Evolutionary conservation across 768 basidiomycete species (phyloP).

Genomic region (Stropharia rugosoannulata): DNA sequence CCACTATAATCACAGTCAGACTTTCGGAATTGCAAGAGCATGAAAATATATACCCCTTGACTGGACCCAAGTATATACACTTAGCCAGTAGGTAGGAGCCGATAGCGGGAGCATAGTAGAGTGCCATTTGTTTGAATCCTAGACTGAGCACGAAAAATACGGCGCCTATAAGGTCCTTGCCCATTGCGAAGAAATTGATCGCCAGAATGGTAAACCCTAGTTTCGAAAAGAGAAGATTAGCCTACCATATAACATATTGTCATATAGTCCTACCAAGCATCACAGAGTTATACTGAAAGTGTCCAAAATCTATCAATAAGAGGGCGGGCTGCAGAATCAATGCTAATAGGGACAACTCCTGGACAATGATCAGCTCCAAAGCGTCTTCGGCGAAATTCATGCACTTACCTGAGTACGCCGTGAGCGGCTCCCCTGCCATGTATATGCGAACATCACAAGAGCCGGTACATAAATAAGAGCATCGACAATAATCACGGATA

Average conservation of each 20-base stretch:
- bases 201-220: slow-evolving; percentile 70
- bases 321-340: slow-evolving; percentile 84
- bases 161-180: slow-evolving; percentile 73
- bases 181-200: slow-evolving; percentile 66
- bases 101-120: slow-evolving; percentile 93
- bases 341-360: slow-evolving; percentile 69
- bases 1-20: slow-evolving; percentile 22
- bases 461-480: slow-evolving; percentile 74
- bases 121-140: slow-evolving; percentile 94
- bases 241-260: background rate
- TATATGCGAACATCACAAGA: slow-evolving; percentile 59
- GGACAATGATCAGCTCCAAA: slow-evolving; percentile 6
- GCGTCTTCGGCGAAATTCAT: background rate
- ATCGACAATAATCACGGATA: slow-evolving; percentile 71
- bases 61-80: slow-evolving; percentile 77
- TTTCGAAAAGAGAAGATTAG: background rate
- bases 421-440: slow-evolving; percentile 71
- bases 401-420: slow-evolving; percentile 71
- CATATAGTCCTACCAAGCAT: slow-evolving; percentile 69
- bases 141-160: slow-evolving; percentile 82
- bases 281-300: slow-evolving; percentile 94
- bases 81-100: slow-evolving; percentile 89
- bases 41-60: slow-evolving; percentile 54
- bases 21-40: background rate
- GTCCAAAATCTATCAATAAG: slow-evolving; percentile 85